Evolutionary conservation across 1,139 yeast species (phyloP), one percentile per base, ranked within the genome.

Genomic region (Sugiyamaella japonica): DNA sequence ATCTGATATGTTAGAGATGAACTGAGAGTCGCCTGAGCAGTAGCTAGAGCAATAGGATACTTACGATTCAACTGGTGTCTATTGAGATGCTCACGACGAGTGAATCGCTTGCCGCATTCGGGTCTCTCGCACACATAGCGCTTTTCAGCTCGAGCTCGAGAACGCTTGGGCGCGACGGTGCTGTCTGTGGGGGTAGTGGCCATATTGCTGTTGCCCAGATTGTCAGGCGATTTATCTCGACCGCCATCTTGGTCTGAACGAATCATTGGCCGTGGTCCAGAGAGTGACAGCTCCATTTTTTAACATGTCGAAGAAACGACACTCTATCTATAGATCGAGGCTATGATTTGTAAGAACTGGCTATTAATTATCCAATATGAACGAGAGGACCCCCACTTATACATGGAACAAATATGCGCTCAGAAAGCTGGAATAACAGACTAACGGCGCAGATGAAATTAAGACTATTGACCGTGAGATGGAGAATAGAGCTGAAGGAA

Each of bases 41-140:
- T 20, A 38, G 23, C 42, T 17, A 6, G 7, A 10, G 28, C 10
- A n/a, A n/a, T n/a, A n/a, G n/a, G n/a, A 17, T 16, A 44, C 52
- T 40, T 41, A 48, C 52, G 78, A 56, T 70, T 73, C 28, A 68
- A 61, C 56, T 67, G 70, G 55, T 75, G 79, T 37, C 79, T 61
- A 5, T 66, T 60, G 10, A 75, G 65, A 59, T 75, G 79, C 58
- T 75, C 79, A 5, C 71, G 63, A 56, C 89, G 73, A 1, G 87
- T 82, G 64, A 84, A 84, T 59, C 76, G 76, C 68, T 83, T 84
- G 9, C 81, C 83, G 66, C 89, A 84, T 38, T 76, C 77, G 42
- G 79, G 77, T 64, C 75, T 79, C 15, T 76, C 75, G 64, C 89
- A 84, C n/a, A 48, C 65, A 58, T 65, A 72, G 29, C 61, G 59